Conservation (phyloP, 192 early-diverging fungal genomes). For the Diversispora epigaea region DNA sequence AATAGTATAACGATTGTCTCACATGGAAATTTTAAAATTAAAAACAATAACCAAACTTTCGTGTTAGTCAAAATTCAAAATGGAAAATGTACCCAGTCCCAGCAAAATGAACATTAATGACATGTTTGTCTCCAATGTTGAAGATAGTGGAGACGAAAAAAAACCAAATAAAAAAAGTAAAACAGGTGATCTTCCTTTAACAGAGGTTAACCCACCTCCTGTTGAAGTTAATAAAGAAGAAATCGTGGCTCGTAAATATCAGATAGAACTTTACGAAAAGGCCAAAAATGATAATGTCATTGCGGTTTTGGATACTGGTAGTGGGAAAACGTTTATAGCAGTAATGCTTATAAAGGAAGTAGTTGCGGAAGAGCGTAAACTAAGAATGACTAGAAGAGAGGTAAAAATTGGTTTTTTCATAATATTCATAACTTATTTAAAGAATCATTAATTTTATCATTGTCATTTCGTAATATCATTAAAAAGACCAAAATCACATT, state of each 20-base stretch:
- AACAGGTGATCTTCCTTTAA: background rate
- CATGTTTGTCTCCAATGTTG: too few species aligned
- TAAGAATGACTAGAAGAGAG: slow-evolving; percentile 37
- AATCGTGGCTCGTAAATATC: slow-evolving; percentile 57
- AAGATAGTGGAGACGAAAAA: background rate
- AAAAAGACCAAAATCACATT: slow-evolving; percentile 56
- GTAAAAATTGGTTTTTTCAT: slow-evolving; percentile 29
- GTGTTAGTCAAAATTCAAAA: too few species aligned
- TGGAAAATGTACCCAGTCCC: too few species aligned
- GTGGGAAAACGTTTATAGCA: slow-evolving; percentile 90
- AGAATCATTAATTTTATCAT: background rate
- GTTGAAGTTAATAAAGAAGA: background rate
- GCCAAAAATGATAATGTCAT: slow-evolving; percentile 77
- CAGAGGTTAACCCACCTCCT: background rate
- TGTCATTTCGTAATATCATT: background rate
- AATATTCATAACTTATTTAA: too few species aligned
- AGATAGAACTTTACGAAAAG: slow-evolving; percentile 68
- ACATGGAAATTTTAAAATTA: too few species aligned
- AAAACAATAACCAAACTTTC: too few species aligned
- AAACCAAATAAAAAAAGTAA: background rate
- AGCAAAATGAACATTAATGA: too few species aligned
- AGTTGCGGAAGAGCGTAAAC: slow-evolving; percentile 40
- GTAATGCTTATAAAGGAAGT: slow-evolving; percentile 84
- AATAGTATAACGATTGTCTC: too few species aligned
- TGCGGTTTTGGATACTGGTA: slow-evolving; percentile 89